Evolutionary conservation across 352 stramenopile genomes (phyloP).

Genomic region (Phytophthora constricta): DNA sequence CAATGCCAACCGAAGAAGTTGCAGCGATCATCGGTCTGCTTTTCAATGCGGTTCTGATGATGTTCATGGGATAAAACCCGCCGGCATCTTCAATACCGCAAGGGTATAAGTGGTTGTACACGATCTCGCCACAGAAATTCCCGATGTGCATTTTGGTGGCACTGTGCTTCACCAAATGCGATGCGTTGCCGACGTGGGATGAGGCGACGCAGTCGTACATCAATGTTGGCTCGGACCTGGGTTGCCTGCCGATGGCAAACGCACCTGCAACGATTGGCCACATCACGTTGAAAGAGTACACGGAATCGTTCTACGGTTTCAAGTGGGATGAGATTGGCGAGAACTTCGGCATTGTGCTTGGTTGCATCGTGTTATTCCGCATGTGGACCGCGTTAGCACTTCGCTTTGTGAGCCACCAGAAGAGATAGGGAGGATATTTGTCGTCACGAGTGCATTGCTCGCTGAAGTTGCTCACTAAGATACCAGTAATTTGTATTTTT

Average conservation of each 20-base stretch:
- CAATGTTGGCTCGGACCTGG: slow-evolving; percentile 15
- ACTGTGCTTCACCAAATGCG: neutral
- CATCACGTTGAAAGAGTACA: slow-evolving; percentile 7
- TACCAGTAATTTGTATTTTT: neutral
- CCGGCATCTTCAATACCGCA: slow-evolving; percentile 32
- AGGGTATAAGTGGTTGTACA: slow-evolving; percentile 13
- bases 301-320: slow-evolving; percentile 9
- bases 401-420: slow-evolving; percentile 36
- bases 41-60: slow-evolving; percentile 19
- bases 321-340: slow-evolving; percentile 4
- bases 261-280: slow-evolving; percentile 10
- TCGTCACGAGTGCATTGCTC: neutral
- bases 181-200: neutral
- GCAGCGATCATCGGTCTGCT: slow-evolving; percentile 40
- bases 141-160: slow-evolving; percentile 20
- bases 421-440: slow-evolving; percentile 17
- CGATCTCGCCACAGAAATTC: slow-evolving; percentile 21
- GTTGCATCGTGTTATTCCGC: slow-evolving; percentile 32
- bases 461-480: neutral
- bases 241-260: slow-evolving; percentile 10
- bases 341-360: slow-evolving; percentile 14
- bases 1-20: slow-evolving; percentile 16
- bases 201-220: slow-evolving; percentile 1
- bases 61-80: slow-evolving; percentile 36
- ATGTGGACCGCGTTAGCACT: slow-evolving; percentile 28